A percentile compares a stretch with the other conserved stretches of the same genome.
Evolutionary conservation across 345 rosid species (phyloP).

Genomic region (Euphorbia pulcherrima): DNA sequence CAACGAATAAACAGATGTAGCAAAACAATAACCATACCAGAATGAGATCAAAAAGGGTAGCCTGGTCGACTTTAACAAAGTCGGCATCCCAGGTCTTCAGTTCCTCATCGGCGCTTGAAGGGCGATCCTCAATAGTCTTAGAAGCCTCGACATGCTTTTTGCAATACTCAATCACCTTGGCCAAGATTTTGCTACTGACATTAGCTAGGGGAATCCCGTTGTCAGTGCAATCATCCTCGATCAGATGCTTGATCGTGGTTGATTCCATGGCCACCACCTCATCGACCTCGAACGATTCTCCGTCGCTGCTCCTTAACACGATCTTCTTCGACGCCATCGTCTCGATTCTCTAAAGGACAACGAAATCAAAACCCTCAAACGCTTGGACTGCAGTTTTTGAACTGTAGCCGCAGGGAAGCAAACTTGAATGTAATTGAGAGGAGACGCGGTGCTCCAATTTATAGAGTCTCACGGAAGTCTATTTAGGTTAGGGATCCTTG

Average conservation of each 20-base stretch:
- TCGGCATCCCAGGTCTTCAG: constrained; percentile 28
- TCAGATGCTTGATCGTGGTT: constrained; percentile 28
- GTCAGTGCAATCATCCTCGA: constrained; percentile 27
- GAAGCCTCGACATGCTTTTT: constrained; percentile 27
- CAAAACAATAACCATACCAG: constrained; percentile 5
- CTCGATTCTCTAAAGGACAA: not conserved
- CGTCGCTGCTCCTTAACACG: constrained; percentile 21
- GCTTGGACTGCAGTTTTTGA: no score
- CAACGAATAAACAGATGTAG: not conserved
- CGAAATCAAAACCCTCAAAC: not conserved
- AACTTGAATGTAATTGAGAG: no score
- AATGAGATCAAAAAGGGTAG: constrained; percentile 29
- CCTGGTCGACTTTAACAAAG: constrained; percentile 31
- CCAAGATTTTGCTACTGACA: constrained; percentile 28
- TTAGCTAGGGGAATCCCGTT: constrained; percentile 25
- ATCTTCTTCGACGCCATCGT: constrained; percentile 26
- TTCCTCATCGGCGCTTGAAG: constrained; percentile 3
- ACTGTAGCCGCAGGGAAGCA: no score
- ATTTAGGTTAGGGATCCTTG: no score
- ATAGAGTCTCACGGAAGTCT: no score
- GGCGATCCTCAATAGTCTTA: not conserved
- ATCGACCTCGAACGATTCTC: constrained; percentile 21
- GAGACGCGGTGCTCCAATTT: not conserved
- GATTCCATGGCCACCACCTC: constrained; percentile 26
- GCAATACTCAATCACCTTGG: constrained; percentile 33